Conservation (phyloP, 371 early-diverging fungal genomes). For the Actinomortierella wolfii region DNA sequence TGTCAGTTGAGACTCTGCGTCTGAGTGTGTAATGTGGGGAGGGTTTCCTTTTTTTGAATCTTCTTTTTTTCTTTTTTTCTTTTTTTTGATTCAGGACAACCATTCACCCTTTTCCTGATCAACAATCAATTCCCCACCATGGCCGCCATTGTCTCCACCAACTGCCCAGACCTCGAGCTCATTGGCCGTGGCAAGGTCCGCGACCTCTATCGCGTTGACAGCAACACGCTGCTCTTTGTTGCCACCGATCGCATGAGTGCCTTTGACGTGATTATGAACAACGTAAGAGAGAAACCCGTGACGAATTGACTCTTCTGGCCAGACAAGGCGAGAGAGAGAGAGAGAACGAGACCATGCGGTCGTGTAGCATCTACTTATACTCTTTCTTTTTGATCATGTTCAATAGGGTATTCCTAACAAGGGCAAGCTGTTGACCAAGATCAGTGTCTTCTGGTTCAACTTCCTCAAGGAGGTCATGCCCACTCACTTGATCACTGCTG, state of each 20-base stretch:
- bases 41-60: too few species aligned
- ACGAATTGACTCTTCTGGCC: too few species aligned
- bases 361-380: background rate
- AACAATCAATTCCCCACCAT: slow-evolving; percentile 5
- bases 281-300: slow-evolving; percentile 64
- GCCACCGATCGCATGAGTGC: slow-evolving; percentile 97
- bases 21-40: too few species aligned
- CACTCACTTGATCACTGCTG: slow-evolving; percentile 93
- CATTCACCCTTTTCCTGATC: too few species aligned
- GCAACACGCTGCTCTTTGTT: slow-evolving; percentile 87
- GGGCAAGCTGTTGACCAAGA: slow-evolving; percentile 94
- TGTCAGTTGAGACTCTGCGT: too few species aligned
- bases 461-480: slow-evolving; percentile 81
- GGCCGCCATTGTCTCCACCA: slow-evolving; percentile 58
- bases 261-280: slow-evolving; percentile 97
- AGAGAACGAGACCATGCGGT: slow-evolving; percentile 4
- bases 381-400: slow-evolving; percentile 5
- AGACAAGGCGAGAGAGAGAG: background rate
- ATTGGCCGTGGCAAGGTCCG: slow-evolving; percentile 96
- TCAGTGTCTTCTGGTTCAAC: slow-evolving; percentile 95
- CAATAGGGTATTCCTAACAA: slow-evolving; percentile 89
- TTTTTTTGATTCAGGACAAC: too few species aligned
- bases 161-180: slow-evolving; percentile 92
- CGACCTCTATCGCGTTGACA: slow-evolving; percentile 94
- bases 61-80: too few species aligned